Conservation (phyloP, 2,329 filamentous ascomycete genomes). For the Macrophomina pseudophaseolina region DNA sequence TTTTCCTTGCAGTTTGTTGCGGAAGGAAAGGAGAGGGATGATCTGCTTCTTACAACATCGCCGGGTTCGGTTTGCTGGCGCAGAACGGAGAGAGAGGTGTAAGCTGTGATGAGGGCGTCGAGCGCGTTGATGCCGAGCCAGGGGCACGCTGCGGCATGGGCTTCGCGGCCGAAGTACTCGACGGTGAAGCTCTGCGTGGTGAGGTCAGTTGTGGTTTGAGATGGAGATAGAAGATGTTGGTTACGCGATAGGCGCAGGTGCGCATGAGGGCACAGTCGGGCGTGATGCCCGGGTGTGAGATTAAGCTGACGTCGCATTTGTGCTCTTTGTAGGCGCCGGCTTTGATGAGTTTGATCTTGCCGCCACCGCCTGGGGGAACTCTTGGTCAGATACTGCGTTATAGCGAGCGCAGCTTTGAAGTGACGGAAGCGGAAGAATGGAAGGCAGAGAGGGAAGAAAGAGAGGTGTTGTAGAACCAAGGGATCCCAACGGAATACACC, state of each 20-base stretch:
- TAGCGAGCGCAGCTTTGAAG: too few relatives aligned
- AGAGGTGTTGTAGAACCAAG: too few relatives aligned
- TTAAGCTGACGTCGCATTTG: conserved; percentile 34
- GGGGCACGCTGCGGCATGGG: conserved; percentile 43
- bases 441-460: background rate
- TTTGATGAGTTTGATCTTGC: conserved; percentile 53
- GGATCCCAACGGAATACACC: too few relatives aligned
- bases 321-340: conserved; percentile 49
- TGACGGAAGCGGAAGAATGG: too few relatives aligned
- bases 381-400: background rate
- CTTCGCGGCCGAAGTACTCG: conserved; percentile 53
- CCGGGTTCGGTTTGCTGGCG: conserved; percentile 47
- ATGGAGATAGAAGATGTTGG: too few relatives aligned
- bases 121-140: conserved; percentile 42
- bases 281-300: conserved; percentile 42
- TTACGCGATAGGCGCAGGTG: conserved; percentile 56
- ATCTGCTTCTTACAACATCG: conserved; percentile 36
- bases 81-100: conserved; percentile 40
- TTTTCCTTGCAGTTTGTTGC: too few relatives aligned
- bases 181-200: conserved; percentile 48
- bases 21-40: too few relatives aligned
- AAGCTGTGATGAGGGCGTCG: conserved; percentile 34
- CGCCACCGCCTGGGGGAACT: conserved; percentile 43
- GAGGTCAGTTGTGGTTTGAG: too few relatives aligned
- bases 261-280: conserved; percentile 55